Evolutionary conservation across 2,329 filamentous ascomycete species (phyloP).

Genomic region (Stromatinia cepivora): DNA sequence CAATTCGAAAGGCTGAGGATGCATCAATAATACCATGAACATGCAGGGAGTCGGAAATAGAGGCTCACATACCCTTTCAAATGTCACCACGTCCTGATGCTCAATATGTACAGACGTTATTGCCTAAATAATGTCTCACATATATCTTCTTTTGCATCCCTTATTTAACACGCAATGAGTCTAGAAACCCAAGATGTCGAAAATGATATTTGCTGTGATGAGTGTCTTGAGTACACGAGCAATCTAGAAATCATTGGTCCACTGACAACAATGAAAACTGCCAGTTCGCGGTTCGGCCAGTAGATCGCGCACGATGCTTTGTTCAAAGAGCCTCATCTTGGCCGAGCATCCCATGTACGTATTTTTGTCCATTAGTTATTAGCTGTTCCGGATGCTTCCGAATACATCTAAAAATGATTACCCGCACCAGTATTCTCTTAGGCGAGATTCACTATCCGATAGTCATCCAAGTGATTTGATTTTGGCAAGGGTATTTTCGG

Average conservation of each 20-base stretch:
- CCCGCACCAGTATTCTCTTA: not conserved
- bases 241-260: not conserved
- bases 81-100: not conserved
- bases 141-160: not conserved
- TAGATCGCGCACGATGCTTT: not conserved
- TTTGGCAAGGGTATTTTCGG: not conserved
- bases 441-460: not conserved
- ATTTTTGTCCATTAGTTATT: not conserved
- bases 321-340: not conserved
- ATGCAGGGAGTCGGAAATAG: not conserved
- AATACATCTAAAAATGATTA: too few species aligned
- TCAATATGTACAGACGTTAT: too few species aligned
- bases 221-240: not conserved
- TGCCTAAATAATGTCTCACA: not conserved
- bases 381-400: too few species aligned
- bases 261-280: not conserved
- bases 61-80: not conserved
- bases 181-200: not conserved
- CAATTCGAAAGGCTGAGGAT: not conserved
- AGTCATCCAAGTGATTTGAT: not conserved
- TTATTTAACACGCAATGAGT: not conserved
- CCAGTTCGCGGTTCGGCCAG: not conserved
- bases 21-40: not conserved
- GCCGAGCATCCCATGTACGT: not conserved
- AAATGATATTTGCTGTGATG: not conserved